phyloP scores from a whole-genome alignment of 2,329 filamentous ascomycete species.

The Metarhizium brunneum region DNA sequence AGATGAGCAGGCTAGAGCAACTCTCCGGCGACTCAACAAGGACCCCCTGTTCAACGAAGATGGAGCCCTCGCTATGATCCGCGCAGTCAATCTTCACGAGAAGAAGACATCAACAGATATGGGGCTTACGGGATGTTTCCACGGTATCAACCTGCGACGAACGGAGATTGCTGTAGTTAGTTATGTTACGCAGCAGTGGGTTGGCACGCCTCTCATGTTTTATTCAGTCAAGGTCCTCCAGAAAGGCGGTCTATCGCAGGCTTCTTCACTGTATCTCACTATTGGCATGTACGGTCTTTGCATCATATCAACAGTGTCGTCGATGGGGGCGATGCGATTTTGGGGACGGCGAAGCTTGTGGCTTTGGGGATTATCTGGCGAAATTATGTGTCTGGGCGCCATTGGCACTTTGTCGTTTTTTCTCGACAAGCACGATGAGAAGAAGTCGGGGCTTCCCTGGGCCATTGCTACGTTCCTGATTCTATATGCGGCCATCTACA shows the following conservation, averaged over 20 bases:
- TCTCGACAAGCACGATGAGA: neutral
- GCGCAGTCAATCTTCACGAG: neutral
- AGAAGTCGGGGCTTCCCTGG: constrained; percentile 12
- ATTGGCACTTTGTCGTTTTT: neutral
- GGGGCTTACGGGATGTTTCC: neutral
- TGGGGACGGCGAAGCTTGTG: constrained; percentile 35
- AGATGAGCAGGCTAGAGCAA: neutral
- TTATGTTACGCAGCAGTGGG: constrained; percentile 44
- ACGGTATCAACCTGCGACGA: constrained; percentile 15
- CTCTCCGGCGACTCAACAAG: neutral
- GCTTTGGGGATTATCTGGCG: constrained; percentile 26
- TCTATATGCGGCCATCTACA: constrained; percentile 30
- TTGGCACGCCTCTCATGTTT: constrained; percentile 41
- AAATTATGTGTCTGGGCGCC: constrained; percentile 21
- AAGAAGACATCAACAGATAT: neutral
- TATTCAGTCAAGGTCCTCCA: constrained; percentile 43
- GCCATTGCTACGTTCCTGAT: constrained; percentile 27
- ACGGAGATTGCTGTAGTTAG: constrained; percentile 35
- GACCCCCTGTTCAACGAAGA: neutral
- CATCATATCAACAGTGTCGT: constrained; percentile 32
- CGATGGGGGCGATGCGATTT: constrained; percentile 30
- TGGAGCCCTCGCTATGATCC: neutral
- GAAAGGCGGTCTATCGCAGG: constrained; percentile 34
- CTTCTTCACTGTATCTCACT: constrained; percentile 34
- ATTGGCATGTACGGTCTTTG: constrained; percentile 31